These are phyloP conservation scores for Trifolium fragiferum DNA, from an alignment of 306 rosid species.

Conservation along the genomic window DNA sequence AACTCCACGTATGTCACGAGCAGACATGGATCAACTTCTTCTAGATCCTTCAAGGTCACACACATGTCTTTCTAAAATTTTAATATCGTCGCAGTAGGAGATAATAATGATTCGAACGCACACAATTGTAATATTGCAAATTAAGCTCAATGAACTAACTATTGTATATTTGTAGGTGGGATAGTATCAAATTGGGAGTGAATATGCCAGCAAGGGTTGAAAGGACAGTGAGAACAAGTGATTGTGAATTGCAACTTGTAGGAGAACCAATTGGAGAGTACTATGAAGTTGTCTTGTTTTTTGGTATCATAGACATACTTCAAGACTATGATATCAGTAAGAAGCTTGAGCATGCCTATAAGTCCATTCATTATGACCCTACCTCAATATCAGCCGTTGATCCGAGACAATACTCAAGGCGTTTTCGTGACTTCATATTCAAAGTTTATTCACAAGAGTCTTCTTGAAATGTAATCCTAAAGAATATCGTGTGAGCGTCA, in stretches of 20 bases:
- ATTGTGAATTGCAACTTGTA: slow-evolving; percentile 62
- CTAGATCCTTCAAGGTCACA: slow-evolving; percentile 84
- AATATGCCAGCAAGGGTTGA: slow-evolving; percentile 92
- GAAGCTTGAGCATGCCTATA: slow-evolving; percentile 92
- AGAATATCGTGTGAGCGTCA: too few relatives aligned
- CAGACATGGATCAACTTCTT: slow-evolving; percentile 83
- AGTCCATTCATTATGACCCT: slow-evolving; percentile 82
- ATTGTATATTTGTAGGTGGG: slow-evolving; percentile 54
- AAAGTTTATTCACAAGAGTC: slow-evolving; percentile 68
- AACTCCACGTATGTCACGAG: slow-evolving; percentile 66
- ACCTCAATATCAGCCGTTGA: slow-evolving; percentile 90
- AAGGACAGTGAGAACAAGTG: slow-evolving; percentile 68
- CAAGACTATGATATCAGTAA: slow-evolving; percentile 89
- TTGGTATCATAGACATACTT: slow-evolving; percentile 84
- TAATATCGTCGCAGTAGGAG: too few relatives aligned
- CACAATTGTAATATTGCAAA: too few relatives aligned
- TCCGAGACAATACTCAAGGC: slow-evolving; percentile 87
- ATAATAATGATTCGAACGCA: too few relatives aligned
- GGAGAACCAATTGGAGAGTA: slow-evolving; percentile 85
- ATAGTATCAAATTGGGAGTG: slow-evolving; percentile 72
- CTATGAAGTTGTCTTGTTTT: slow-evolving; percentile 77
- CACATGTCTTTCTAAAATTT: background rate
- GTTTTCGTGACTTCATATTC: slow-evolving; percentile 84
- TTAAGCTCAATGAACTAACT: too few relatives aligned
- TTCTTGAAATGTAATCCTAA: slow-evolving; percentile 28